Percentiles rank a stretch among this genome's conserved stretches.
phyloP scores from a whole-genome alignment of 768 basidiomycete genomes.

The Lyophyllum shimeji region DNA sequence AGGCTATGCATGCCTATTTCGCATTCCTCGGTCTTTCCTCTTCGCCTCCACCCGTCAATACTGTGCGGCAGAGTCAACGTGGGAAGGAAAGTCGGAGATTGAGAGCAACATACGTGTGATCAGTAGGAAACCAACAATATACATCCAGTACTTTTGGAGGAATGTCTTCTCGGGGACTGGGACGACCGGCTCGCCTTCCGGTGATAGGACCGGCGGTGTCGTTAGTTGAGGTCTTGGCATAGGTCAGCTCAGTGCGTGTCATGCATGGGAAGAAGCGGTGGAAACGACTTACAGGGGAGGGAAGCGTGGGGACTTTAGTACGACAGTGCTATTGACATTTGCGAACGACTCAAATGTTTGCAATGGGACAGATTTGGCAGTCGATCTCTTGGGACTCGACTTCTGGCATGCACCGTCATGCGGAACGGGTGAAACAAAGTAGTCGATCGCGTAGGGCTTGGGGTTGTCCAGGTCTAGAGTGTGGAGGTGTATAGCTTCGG shows the following conservation, averaged over 20 bases:
- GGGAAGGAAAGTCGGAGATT: background rate
- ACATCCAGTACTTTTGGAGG: slow-evolving; percentile 91
- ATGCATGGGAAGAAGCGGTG: background rate
- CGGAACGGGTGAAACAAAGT: slow-evolving; percentile 69
- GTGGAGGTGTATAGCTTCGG: slow-evolving; percentile 62
- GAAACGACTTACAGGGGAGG: slow-evolving; percentile 56
- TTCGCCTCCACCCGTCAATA: slow-evolving; percentile 36
- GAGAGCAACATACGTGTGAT: slow-evolving; percentile 50
- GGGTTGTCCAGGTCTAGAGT: slow-evolving; percentile 36
- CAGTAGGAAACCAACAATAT: slow-evolving; percentile 58
- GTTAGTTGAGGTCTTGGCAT: slow-evolving; percentile 63
- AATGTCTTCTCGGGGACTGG: slow-evolving; percentile 73
- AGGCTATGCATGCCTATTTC: slow-evolving; percentile 1
- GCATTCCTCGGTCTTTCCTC: slow-evolving; percentile 36
- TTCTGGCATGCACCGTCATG: slow-evolving; percentile 66
- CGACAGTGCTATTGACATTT: slow-evolving; percentile 52
- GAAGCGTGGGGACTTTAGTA: slow-evolving; percentile 40
- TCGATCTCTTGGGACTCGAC: slow-evolving; percentile 24
- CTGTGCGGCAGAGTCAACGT: slow-evolving; percentile 4
- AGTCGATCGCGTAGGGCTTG: slow-evolving; percentile 66
- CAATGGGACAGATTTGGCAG: slow-evolving; percentile 22
- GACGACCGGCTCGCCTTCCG: slow-evolving; percentile 62
- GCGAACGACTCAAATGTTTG: slow-evolving; percentile 32
- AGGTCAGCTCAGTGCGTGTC: background rate
- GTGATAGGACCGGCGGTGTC: slow-evolving; percentile 62